A percentile compares a stretch with the other conserved stretches of the same genome.
Conservation (phyloP, 2,329 filamentous ascomycete genomes). For the Penicillium sp. region DNA sequence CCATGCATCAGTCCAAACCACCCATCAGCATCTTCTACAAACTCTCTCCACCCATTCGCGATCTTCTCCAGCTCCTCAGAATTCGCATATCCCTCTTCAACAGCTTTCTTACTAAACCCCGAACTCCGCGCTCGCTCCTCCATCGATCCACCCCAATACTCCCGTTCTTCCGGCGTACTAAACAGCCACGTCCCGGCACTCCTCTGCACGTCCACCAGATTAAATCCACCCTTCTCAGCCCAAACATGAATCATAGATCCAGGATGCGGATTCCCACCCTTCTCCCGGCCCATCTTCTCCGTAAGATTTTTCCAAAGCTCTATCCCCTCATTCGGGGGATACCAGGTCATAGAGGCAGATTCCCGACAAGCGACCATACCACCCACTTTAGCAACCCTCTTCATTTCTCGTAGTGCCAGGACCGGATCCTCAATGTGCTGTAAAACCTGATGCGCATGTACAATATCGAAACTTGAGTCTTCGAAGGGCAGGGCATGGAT, state of each 20-base stretch:
- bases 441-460: constrained; percentile 61
- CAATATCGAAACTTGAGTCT: constrained; percentile 58
- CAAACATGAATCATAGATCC: background rate
- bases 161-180: background rate
- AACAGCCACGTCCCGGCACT: background rate
- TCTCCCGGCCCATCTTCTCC: background rate
- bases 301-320: constrained; percentile 7
- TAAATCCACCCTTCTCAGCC: background rate
- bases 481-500: constrained; percentile 42
- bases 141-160: background rate
- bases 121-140: background rate
- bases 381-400: constrained; percentile 49
- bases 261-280: background rate
- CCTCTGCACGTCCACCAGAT: background rate
- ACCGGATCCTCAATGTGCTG: constrained; percentile 57
- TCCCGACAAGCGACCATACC: background rate
- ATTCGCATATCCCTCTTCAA: background rate
- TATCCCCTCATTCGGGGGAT: background rate
- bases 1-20: background rate
- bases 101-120: background rate
- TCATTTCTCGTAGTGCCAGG: constrained; percentile 55
- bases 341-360: background rate
- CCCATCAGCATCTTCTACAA: background rate
- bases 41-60: background rate
- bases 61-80: background rate